Evolutionary conservation across 78 protist species (phyloP), one percentile per base, ranked within the genome.

Genomic region (Trichosphaerium sp.): DNA sequence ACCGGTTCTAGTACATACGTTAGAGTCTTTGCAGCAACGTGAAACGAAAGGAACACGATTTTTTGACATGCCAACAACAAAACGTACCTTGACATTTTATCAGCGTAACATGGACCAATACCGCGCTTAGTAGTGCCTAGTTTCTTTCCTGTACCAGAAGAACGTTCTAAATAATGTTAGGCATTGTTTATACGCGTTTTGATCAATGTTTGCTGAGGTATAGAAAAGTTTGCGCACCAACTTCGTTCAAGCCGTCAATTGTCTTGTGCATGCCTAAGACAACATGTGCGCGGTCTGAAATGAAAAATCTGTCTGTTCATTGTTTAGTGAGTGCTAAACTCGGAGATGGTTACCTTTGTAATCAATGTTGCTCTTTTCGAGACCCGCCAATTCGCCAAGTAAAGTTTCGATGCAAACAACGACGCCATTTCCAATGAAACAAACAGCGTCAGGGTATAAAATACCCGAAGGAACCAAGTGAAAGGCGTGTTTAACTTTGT

Each of bases 281-380:
- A 21, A 92, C 56, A 69, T 92, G 97, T 8, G 94, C 94, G 25
- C 97, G 79, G 68, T 86, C 91, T 0, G 92, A 89, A 51, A 92
- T 51, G 39, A 78, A 29, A 8, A 85, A n/a, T 31, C 90, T 71
- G 10, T 43, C 40, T 31, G 69, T 47, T 47, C 21, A 47, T 47
- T 47, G 51, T 21, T n/a, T 21, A 47, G 32, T 26, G 61, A 14
- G 32, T n/a, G 21, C 21, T 18, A 18, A 18, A 18, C 29, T 44
- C 18, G 26, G 21, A 4, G 6, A 65, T 21, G 14, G 57, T 28
- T 14, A 1, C 71, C 71, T 14, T 14, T 11, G 3, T 4, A 74
- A 2, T 74, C 48, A 65, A 62, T 44, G 14, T 83, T 90, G 38
- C 82, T 79, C 25, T n/a, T 63, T 47, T 63, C 65, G 35, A 87